Evolutionary conservation across 2,329 filamentous ascomycete genomes (phyloP).

Genomic region (Cladosporium halotolerans): DNA sequence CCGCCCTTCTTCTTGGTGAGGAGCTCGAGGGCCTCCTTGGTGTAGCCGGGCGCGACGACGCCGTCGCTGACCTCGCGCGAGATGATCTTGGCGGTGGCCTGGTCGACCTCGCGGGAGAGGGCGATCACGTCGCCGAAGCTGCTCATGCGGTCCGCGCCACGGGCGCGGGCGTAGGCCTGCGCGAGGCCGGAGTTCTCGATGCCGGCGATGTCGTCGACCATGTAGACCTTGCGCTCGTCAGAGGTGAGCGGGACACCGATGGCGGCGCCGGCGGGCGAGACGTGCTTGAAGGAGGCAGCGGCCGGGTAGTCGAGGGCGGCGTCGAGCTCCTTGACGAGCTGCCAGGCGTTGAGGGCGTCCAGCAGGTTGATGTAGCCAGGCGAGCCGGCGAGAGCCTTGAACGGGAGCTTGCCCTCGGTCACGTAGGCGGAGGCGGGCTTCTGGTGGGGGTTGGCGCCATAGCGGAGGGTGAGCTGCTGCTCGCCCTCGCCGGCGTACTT

Average conservation of each 20-base stretch:
- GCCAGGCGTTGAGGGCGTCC: conserved; percentile 94
- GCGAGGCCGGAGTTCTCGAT: conserved; percentile 81
- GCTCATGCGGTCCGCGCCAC: conserved; percentile 96
- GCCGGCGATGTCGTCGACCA: conserved; percentile 90
- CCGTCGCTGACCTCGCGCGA: conserved; percentile 96
- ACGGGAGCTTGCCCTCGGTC: conserved; percentile 69
- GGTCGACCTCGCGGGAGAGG: conserved; percentile 82
- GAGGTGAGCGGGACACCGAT: conserved; percentile 82
- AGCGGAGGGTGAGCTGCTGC: conserved; percentile 80
- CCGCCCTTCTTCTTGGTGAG: conserved; percentile 97
- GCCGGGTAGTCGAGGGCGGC: conserved; percentile 79
- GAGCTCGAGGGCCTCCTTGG: conserved; percentile 78
- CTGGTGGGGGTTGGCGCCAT: conserved; percentile 96
- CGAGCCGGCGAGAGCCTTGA: conserved; percentile 83
- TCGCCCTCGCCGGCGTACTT: conserved; percentile 82
- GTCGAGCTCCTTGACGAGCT: conserved; percentile 92
- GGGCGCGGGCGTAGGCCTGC: conserved; percentile 90
- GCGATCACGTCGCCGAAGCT: conserved; percentile 97
- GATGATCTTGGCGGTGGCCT: conserved; percentile 94
- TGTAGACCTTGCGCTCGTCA: conserved; percentile 94
- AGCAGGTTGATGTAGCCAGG: conserved; percentile 97
- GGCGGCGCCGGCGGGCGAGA: conserved; percentile 91
- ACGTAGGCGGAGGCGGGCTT: conserved; percentile 87
- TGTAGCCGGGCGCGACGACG: conserved; percentile 85
- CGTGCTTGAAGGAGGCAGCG: conserved; percentile 97